A percentile compares a stretch with the other conserved stretches of the same genome.
These are phyloP conservation scores for Torulaspora globosa DNA, from an alignment of 1,139 yeast species.

Conservation along the genomic window DNA sequence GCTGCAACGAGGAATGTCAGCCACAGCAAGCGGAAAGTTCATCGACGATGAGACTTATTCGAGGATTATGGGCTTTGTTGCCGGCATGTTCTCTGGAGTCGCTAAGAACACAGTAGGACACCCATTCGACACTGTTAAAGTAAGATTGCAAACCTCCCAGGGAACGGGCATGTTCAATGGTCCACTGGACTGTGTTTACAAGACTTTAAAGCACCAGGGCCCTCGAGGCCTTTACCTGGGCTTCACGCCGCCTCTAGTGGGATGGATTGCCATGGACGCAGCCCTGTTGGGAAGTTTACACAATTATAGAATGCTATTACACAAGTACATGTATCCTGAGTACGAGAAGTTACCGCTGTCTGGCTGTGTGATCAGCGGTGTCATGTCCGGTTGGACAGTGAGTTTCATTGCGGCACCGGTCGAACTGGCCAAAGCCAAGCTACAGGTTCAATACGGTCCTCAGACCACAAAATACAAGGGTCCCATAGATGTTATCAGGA, in stretches of 20 bases:
- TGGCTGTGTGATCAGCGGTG: constrained; percentile 79
- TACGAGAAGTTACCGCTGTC: constrained; percentile 57
- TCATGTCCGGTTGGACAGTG: constrained; percentile 78
- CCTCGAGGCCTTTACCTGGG: constrained; percentile 76
- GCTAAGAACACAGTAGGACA: constrained; percentile 89
- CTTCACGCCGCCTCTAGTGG: constrained; percentile 85
- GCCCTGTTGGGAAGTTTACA: constrained; percentile 85
- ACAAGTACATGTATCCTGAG: constrained; percentile 58
- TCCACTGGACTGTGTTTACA: constrained; percentile 72
- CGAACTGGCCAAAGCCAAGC: constrained; percentile 81
- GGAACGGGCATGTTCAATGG: constrained; percentile 62
- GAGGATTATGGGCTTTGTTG: constrained; percentile 62
- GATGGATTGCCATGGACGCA: constrained; percentile 92
- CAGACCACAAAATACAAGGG: constrained; percentile 65
- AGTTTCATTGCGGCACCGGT: constrained; percentile 93
- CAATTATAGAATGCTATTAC: constrained; percentile 63
- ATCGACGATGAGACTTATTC: constrained; percentile 25
- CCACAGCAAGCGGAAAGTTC: constrained; percentile 6
- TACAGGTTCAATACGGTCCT: constrained; percentile 87
- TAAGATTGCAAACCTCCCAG: constrained; percentile 77
- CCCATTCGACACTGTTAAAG: constrained; percentile 89
- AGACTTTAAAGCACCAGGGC: constrained; percentile 73
- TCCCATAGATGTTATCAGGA: constrained; percentile 62
- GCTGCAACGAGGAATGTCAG: constrained; percentile 2
- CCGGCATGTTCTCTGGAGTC: constrained; percentile 83